Base-by-base conservation (phyloP, 192 early-diverging fungal genomes). In the Gigaspora rosea region DNA sequence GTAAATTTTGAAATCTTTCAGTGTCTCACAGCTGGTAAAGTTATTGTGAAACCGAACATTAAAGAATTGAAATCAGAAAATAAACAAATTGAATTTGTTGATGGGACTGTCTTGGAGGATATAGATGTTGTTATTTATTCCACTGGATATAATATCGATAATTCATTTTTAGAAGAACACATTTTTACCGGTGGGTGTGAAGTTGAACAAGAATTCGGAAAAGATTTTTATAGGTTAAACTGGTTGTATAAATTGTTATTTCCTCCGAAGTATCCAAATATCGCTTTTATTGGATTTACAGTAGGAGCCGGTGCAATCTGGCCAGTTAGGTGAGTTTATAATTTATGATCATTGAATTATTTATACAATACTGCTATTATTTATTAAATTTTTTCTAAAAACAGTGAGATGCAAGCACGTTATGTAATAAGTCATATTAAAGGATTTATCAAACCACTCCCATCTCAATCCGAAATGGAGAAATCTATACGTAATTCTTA, bases 91-190 rank as follows among this genome's bases (percentile, higher is more conserved):
- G 69, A 83, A 73, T 91, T 92, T 81, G 81, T 80, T 2, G 27
- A 27, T 27, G 27, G 27, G 27, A 27, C 27, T 27, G 27, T 27
- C 27, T 27, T 27, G 27, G 27, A 86, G 6, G 59, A 83, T 41
- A 81, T 91, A 11, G 91, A 92, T 79, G 61, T 70, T 32, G 80
- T 92, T 10, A 80, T 91, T 32, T 90, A 84, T 63, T 88, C 88
- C 66, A 92, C 91, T 1, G 91, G 91, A 7, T 91, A 88, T 79
- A 66, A 83, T 6, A 86, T 85, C 74, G 81, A 83, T 15, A 80
- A 82, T 69, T 83, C 84, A 0, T 88, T 86, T 66, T 66, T 92
- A 58, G 82, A 86, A 47, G 65, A 83, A 13, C 70, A 78, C 36
- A 77, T 81, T n/a, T 62, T 90, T 3, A 78, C 79, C 8, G 84